Conservation (phyloP, 2,329 filamentous ascomycete genomes). For the Pseudogymnoascus sp. region DNA sequence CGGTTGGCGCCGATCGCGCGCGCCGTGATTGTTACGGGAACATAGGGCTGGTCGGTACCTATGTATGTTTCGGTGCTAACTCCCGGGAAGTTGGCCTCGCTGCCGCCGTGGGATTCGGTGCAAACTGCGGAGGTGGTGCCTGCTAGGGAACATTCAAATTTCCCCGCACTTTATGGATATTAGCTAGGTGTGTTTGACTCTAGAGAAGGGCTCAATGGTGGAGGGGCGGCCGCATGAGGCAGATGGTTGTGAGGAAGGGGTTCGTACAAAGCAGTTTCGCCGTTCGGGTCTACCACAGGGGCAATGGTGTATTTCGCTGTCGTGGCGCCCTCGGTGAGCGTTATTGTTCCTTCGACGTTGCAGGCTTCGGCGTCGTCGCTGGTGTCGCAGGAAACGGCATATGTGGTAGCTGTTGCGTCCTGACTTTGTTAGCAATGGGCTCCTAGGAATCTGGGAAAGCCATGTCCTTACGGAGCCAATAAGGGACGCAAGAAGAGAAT, state of each 20-base stretch:
- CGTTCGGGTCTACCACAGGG: conserved; percentile 10
- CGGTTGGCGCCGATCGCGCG: not conserved
- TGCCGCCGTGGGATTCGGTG: conserved; percentile 15
- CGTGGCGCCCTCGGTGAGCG: conserved; percentile 16
- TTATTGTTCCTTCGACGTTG: conserved; percentile 11
- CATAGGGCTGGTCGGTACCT: conserved; percentile 13
- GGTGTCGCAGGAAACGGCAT: conserved; percentile 15
- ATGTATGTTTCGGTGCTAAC: conserved; percentile 15
- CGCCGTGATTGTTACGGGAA: conserved; percentile 16
- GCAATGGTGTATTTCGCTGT: conserved; percentile 15
- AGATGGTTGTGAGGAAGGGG: not conserved
- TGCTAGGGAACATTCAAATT: conserved; percentile 17
- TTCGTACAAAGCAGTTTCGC: conserved; percentile 14
- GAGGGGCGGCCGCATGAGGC: not conserved
- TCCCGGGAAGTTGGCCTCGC: conserved; percentile 17
- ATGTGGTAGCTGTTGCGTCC: conserved; percentile 19
- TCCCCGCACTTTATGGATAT: conserved; percentile 12
- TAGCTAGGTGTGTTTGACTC: not conserved
- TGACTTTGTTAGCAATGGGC: conserved; percentile 9
- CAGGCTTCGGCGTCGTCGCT: conserved; percentile 11
- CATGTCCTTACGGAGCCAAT: conserved; percentile 14
- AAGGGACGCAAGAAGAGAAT: conserved; percentile 16
- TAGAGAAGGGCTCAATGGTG: not conserved
- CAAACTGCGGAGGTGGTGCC: conserved; percentile 18
- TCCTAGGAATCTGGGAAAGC: not conserved